A percentile compares a stretch with the other conserved stretches of the same genome.
Evolutionary conservation across 768 basidiomycete genomes (phyloP).

Genomic region (Termitomyces sp.): DNA sequence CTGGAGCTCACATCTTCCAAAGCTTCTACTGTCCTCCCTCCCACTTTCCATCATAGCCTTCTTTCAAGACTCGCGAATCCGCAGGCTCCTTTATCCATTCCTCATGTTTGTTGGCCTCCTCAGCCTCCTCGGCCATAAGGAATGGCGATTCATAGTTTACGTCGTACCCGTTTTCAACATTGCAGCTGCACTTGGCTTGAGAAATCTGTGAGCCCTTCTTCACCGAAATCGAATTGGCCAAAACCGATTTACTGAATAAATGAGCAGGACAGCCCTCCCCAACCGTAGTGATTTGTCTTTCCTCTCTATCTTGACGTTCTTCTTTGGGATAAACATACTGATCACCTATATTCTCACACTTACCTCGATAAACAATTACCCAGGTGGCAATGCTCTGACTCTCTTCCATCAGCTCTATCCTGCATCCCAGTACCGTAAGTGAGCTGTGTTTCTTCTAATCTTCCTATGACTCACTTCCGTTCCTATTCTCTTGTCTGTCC

Average conservation of each 20-base stretch:
- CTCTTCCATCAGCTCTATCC: slow-evolving; percentile 52
- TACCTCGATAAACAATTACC: slow-evolving; percentile 77
- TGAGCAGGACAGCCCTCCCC: slow-evolving; percentile 37
- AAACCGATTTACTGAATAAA: background rate
- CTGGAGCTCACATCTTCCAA: slow-evolving; percentile 65
- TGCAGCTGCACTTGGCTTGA: slow-evolving; percentile 63
- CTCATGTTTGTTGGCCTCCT: slow-evolving; percentile 54
- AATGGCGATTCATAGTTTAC: slow-evolving; percentile 96
- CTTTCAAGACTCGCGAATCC: slow-evolving; percentile 41
- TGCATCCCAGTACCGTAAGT: slow-evolving; percentile 10
- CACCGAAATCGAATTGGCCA: background rate
- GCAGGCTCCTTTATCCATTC: slow-evolving; percentile 46
- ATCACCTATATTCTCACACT: slow-evolving; percentile 45
- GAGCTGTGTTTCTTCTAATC: background rate
- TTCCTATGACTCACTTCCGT: background rate
- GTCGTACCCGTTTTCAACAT: slow-evolving; percentile 78
- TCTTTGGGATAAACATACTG: slow-evolving; percentile 49
- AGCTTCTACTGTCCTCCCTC: slow-evolving; percentile 61
- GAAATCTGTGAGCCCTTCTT: slow-evolving; percentile 51
- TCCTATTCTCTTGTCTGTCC: background rate
- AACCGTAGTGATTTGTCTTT: slow-evolving; percentile 43
- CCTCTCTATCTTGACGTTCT: slow-evolving; percentile 38
- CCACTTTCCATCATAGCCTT: slow-evolving; percentile 58
- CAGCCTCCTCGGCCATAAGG: slow-evolving; percentile 85
- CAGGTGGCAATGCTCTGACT: slow-evolving; percentile 74